Evolutionary conservation across 306 rosid genomes (phyloP).

Genomic region (Rubus idaeus): DNA sequence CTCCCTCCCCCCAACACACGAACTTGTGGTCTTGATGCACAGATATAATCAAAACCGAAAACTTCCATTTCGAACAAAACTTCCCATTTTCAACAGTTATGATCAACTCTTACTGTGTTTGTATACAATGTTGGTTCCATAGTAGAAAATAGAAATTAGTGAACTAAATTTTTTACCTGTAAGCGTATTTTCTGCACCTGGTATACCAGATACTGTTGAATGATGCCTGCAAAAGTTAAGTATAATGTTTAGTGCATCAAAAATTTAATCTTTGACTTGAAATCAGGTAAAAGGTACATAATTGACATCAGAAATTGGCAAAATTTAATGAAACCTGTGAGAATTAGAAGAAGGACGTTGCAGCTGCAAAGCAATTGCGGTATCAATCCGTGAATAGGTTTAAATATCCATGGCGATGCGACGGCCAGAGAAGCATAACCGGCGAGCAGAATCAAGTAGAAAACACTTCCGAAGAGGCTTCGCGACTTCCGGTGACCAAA

Average conservation of each 20-base stretch:
- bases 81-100: background rate
- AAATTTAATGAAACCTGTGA: slow-evolving; percentile 58
- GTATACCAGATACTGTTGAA: slow-evolving; percentile 93
- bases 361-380: slow-evolving; percentile 81
- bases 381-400: slow-evolving; percentile 37
- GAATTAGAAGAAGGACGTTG: slow-evolving; percentile 67
- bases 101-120: background rate
- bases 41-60: background rate
- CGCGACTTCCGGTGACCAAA: slow-evolving; percentile 88
- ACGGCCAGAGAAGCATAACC: slow-evolving; percentile 70
- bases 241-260: background rate
- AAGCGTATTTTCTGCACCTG: slow-evolving; percentile 96
- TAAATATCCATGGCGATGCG: slow-evolving; percentile 79
- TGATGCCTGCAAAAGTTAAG: slow-evolving; percentile 59
- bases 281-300: background rate
- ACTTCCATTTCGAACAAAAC: background rate
- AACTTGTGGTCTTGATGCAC: background rate
- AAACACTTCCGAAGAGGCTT: slow-evolving; percentile 71
- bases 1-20: slow-evolving; percentile 1
- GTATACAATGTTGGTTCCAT: background rate
- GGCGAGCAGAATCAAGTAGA: slow-evolving; percentile 63
- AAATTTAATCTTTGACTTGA: background rate
- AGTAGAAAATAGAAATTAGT: background rate
- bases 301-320: slow-evolving; percentile 6
- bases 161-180: slow-evolving; percentile 55